Evolutionary conservation across 2,329 filamentous ascomycete species (phyloP), one percentile per base, ranked within the genome.

Genomic region (Phialocephala subalpina): DNA sequence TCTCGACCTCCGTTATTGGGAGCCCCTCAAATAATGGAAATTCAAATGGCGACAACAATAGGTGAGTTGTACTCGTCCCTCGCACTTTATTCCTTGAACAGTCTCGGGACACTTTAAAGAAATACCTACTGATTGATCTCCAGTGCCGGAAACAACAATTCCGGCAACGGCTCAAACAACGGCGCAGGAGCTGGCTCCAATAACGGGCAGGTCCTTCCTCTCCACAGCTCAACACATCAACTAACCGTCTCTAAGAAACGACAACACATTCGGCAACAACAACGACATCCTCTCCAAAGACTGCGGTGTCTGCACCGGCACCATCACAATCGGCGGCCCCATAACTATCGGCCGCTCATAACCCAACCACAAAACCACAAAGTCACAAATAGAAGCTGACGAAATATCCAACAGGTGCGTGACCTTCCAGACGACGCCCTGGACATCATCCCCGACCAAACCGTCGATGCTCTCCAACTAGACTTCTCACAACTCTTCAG

Each of bases 211-310:
- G 18, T 42, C 5, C 38, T n/a, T 14, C 12, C 14, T 42, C 38
- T 42, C 18, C 18, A 6, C 38, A 12, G 5, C 12, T 16, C 12
- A 42, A 42, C 14, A 12, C 9, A 9, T 33, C 29, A 5, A 9
- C 29, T 33, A 33, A 33, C 29, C 29, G 9, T 33, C 9, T 33
- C 4, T 9, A 42, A 42, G 18, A 6, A 14, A 14, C 14, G 14
- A 42, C 12, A 42, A 16, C 12, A 42, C 38, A 42, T 16, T 42
- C 18, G 18, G 45, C 12, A 49, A 49, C 20, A 18, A 18, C 11
- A 49, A 49, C 45, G 45, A 49, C 20, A 49, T 49, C 20, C 45
- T 49, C 18, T 49, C 45, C 45, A 25, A 25, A 7, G 45, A 49
- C 45, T 49, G 45, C 45, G 45, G n/a, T 18, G 45, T 49, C 18